Evolutionary conservation across 1,139 yeast species (phyloP), one percentile per base, ranked within the genome.

Genomic region (Saccharomyces pastorianus): DNA sequence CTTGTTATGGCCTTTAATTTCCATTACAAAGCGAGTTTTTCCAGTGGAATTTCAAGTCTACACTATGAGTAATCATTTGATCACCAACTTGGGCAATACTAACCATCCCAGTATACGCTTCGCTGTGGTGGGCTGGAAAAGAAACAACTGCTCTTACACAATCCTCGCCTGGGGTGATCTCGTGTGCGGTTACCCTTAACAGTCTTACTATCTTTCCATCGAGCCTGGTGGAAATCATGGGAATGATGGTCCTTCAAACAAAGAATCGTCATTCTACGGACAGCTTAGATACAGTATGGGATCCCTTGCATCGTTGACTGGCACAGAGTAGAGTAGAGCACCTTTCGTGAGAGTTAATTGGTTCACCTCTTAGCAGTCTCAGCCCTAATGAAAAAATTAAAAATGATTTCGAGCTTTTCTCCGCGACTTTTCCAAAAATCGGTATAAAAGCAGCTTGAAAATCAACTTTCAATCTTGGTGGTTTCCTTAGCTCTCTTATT

Each of bases 1-100:
- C 25, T 47, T 4, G 9, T 47, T 47, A 11, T 11, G 13, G 34
- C 6, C n/a, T 20, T 38, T 38, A 50, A 29, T 17, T n/a, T 26
- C 23, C 47, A 49, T 46, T 20, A 26, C 25, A 28, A 7, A 46
- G 41, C 34, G 47, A 47, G 41, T 26, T 31, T 27, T 31, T 53
- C 49, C 47, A 23, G 17, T 17, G 27, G 52, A 51, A 48, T 51
- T 49, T 50, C 50, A 28, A 49, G 32, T 51, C 51, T 49, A 47
- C 31, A 49, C 46, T 46, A 47, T 51, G 52, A 46, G 42, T 41
- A 28, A 31, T 25, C n/a, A 26, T 9, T 32, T 38, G 14, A 29
- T 6, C 14, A 25, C 9, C 6, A 32, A 32, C 6, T 7, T 38
- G 44, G 44, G 25, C 41, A n/a, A 11, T 14, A 38, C n/a, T 38